These are phyloP conservation scores for Penicillium verrucosum DNA, from an alignment of 2,329 filamentous ascomycete genomes.

Conservation along the genomic window DNA sequence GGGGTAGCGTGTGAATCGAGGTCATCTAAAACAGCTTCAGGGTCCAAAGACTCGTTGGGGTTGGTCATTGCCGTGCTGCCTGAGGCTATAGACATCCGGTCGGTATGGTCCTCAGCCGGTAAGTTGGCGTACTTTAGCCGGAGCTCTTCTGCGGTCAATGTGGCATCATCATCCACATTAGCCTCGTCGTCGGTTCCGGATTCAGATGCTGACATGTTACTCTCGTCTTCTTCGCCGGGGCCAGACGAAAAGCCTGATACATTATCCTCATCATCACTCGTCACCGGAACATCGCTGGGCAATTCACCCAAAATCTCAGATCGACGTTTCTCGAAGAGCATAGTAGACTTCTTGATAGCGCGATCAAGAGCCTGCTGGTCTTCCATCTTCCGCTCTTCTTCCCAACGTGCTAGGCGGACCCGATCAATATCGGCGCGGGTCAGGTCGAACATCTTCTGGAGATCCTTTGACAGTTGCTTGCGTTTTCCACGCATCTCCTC, in stretches of 20 bases:
- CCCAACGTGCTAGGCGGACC: slow-evolving; percentile 55
- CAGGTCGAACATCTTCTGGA: slow-evolving; percentile 60
- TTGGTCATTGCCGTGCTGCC: slow-evolving; percentile 19
- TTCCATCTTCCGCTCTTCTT: slow-evolving; percentile 52
- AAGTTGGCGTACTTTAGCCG: slow-evolving; percentile 47
- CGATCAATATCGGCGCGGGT: slow-evolving; percentile 58
- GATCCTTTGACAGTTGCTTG: slow-evolving; percentile 65
- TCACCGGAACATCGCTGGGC: slow-evolving; percentile 68
- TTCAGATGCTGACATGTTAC: slow-evolving; percentile 48
- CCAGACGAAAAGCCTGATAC: slow-evolving; percentile 48
- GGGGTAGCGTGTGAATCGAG: slow-evolving; percentile 18
- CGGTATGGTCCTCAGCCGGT: slow-evolving; percentile 23
- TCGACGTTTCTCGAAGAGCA: slow-evolving; percentile 47
- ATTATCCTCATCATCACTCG: slow-evolving; percentile 51
- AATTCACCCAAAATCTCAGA: slow-evolving; percentile 49
- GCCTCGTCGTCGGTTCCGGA: slow-evolving; percentile 43
- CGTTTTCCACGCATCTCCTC: slow-evolving; percentile 67
- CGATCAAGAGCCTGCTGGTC: slow-evolving; percentile 54
- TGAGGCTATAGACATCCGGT: slow-evolving; percentile 27
- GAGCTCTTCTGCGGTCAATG: slow-evolving; percentile 47
- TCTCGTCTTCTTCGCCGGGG: slow-evolving; percentile 57
- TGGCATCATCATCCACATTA: slow-evolving; percentile 43
- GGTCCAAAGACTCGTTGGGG: slow-evolving; percentile 19
- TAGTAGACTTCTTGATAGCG: slow-evolving; percentile 52
- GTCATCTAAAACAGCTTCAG: slow-evolving; percentile 22